A percentile compares a stretch with the other conserved stretches of the same genome.
Evolutionary conservation across 345 rosid genomes (phyloP).

Genomic region (Heritiera littoralis): DNA sequence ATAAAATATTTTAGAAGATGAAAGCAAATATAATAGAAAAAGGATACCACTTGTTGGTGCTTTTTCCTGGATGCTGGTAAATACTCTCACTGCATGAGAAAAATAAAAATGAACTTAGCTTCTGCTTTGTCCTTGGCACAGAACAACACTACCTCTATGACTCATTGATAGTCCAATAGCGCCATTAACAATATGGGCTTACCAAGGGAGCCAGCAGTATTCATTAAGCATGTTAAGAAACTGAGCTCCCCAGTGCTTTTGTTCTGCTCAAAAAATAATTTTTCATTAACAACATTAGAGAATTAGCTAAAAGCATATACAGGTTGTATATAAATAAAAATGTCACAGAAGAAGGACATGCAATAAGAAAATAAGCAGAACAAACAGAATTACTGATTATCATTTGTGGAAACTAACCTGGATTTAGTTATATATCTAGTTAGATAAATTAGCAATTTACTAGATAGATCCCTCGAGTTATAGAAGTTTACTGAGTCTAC

Average conservation of each 20-base stretch:
- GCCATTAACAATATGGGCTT: constrained; percentile 27
- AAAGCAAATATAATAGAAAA: constrained; percentile 25
- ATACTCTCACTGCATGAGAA: constrained; percentile 71
- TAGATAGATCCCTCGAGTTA: not conserved
- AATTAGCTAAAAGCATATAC: not conserved
- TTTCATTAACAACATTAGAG: constrained; percentile 7
- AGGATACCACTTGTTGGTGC: constrained; percentile 90
- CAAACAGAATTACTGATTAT: not conserved
- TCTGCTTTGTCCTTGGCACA: not conserved
- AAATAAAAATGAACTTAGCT: not conserved
- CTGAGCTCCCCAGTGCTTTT: constrained; percentile 93
- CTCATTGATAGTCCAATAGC: not conserved
- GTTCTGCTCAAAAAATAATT: constrained; percentile 51
- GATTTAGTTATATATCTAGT: constrained; percentile 5
- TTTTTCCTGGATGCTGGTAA: constrained; percentile 90
- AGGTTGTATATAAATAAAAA: not conserved
- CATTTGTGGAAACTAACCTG: not conserved
- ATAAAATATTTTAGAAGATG: not conserved
- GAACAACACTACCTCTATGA: not conserved
- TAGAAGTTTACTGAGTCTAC: not conserved
- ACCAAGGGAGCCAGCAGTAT: constrained; percentile 78
- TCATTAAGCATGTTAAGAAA: constrained; percentile 85
- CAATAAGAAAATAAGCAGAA: not conserved
- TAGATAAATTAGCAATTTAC: not conserved
- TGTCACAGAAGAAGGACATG: not conserved